These are phyloP conservation scores for Penicillium hordei DNA, from an alignment of 2,329 filamentous ascomycete species.

Conservation along the genomic window DNA sequence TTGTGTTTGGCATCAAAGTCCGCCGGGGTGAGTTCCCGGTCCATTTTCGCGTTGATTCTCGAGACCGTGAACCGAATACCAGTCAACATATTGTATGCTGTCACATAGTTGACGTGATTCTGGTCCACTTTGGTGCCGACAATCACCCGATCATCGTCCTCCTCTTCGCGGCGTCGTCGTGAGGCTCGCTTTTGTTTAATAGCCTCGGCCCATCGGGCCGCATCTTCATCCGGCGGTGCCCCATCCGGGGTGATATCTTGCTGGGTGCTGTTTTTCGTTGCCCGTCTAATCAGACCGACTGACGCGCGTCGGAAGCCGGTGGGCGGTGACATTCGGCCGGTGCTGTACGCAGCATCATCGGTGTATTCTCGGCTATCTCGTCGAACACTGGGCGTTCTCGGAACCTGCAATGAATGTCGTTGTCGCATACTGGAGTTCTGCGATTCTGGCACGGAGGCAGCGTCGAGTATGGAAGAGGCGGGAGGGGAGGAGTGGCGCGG, in stretches of 20 bases:
- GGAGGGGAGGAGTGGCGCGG: conserved; percentile 44
- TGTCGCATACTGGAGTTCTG: conserved; percentile 66
- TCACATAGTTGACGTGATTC: conserved; percentile 94
- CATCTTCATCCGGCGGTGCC: conserved; percentile 82
- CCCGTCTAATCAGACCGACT: conserved; percentile 75
- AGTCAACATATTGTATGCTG: conserved; percentile 99
- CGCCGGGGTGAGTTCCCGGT: conserved; percentile 81
- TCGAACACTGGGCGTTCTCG: conserved; percentile 64
- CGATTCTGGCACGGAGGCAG: conserved; percentile 54
- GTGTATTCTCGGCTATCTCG: conserved; percentile 64
- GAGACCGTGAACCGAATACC: conserved; percentile 97
- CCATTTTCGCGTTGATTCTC: conserved; percentile 92
- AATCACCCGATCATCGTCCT: conserved; percentile 84
- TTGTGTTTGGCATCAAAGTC: conserved; percentile 96
- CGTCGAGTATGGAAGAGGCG: conserved; percentile 59
- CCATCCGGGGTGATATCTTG: conserved; percentile 85
- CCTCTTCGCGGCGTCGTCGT: conserved; percentile 77
- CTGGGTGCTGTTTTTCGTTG: conserved; percentile 81
- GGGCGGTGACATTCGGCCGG: conserved; percentile 78
- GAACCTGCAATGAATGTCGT: conserved; percentile 85
- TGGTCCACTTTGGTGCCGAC: conserved; percentile 98
- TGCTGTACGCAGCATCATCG: conserved; percentile 64
- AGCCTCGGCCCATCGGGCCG: conserved; percentile 85
- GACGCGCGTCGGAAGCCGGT: conserved; percentile 71
- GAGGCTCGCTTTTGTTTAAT: conserved; percentile 89